Evolutionary conservation across 2,329 filamentous ascomycete species (phyloP).

Genomic region (Colletotrichum orchidophilum): DNA sequence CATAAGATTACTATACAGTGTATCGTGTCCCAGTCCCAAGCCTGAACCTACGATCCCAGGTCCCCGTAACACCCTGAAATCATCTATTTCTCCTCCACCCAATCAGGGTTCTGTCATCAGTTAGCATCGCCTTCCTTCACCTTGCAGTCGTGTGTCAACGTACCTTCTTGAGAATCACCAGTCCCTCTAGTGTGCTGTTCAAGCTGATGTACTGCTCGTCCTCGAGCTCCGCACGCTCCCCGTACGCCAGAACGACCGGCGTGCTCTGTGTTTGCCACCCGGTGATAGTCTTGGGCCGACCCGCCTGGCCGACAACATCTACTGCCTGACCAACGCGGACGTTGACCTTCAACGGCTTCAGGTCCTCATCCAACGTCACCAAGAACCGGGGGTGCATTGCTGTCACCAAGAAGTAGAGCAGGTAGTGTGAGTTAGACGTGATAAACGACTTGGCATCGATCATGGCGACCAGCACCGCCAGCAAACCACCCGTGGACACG

Average conservation of each 20-base stretch:
- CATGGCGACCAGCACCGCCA: constrained; percentile 90
- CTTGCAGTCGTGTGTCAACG: constrained; percentile 39
- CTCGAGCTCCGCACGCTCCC: constrained; percentile 94
- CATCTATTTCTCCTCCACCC: constrained; percentile 59
- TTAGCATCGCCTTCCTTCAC: background rate
- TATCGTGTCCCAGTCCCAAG: constrained; percentile 31
- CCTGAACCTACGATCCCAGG: constrained; percentile 31
- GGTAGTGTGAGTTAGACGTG: constrained; percentile 78
- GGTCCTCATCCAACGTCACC: constrained; percentile 92
- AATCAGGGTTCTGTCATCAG: constrained; percentile 60
- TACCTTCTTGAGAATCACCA: constrained; percentile 98
- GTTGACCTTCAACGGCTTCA: constrained; percentile 94
- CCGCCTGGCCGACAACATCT: constrained; percentile 96
- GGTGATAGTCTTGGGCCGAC: constrained; percentile 97
- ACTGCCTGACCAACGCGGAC: constrained; percentile 98
- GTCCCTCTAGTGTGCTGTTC: constrained; percentile 89
- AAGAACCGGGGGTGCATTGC: constrained; percentile 98
- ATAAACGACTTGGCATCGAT: constrained; percentile 93
- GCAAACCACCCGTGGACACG: constrained; percentile 87
- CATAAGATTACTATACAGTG: constrained; percentile 35
- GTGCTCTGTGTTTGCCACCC: constrained; percentile 99
- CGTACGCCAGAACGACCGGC: constrained; percentile 93
- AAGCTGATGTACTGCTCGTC: constrained; percentile 97
- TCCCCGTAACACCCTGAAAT: constrained; percentile 7
- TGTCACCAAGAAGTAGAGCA: constrained; percentile 96